These are phyloP conservation scores for Juglanconis sp. DNA, from an alignment of 2,329 filamentous ascomycete genomes.

Conservation along the genomic window DNA sequence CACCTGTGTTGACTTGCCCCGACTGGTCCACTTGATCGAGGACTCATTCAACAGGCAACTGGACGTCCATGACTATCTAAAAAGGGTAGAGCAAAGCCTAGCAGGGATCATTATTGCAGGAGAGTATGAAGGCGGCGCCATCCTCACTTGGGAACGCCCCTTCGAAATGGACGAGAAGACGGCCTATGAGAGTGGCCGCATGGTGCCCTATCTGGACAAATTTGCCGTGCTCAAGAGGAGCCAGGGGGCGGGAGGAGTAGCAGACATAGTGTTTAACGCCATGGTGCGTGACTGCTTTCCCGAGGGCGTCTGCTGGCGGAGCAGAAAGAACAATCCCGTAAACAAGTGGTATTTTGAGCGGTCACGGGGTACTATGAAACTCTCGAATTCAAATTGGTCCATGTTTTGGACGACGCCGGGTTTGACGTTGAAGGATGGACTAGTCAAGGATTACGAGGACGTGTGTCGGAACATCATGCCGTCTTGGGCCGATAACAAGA, in stretches of 20 bases:
- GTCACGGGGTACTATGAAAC: constrained; percentile 76
- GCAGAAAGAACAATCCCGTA: constrained; percentile 85
- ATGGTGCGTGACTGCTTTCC: constrained; percentile 92
- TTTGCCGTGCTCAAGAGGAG: constrained; percentile 87
- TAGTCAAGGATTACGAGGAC: constrained; percentile 66
- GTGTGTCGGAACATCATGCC: constrained; percentile 67
- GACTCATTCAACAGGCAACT: constrained; percentile 87
- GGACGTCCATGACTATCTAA: constrained; percentile 77
- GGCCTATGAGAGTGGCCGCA: constrained; percentile 53
- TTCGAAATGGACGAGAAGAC: constrained; percentile 53
- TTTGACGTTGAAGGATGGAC: constrained; percentile 51
- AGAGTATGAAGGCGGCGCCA: constrained; percentile 92
- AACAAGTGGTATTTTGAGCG: constrained; percentile 99
- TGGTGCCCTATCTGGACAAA: constrained; percentile 94
- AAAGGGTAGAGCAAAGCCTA: constrained; percentile 74
- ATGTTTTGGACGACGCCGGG: constrained; percentile 96
- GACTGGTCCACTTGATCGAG: constrained; percentile 83
- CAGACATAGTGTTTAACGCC: constrained; percentile 92
- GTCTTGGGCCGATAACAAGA: constrained; percentile 60
- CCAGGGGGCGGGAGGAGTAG: constrained; percentile 88
- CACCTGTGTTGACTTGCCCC: constrained; percentile 75
- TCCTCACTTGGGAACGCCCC: constrained; percentile 90
- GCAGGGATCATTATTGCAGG: constrained; percentile 93
- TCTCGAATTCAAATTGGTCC: constrained; percentile 82
- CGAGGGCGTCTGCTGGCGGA: constrained; percentile 86